phyloP scores from a whole-genome alignment of 164 flowering plant genomes.

The Tetrastigma voinierianum region DNA sequence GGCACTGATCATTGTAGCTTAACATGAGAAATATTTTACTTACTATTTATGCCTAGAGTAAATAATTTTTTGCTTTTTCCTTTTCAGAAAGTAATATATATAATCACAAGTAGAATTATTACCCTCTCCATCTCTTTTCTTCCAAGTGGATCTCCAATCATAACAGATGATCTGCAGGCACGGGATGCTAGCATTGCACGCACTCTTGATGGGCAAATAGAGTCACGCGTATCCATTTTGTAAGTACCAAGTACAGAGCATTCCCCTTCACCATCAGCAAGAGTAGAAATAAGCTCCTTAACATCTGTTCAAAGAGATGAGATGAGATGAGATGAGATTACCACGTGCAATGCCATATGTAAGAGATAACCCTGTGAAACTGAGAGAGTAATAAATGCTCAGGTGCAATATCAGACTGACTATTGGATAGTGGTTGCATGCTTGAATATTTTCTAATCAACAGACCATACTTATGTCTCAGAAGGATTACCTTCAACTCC shows the following conservation, averaged over 20 bases:
- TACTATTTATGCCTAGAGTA: neutral
- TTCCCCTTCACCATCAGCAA: constrained; percentile 85
- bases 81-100: neutral
- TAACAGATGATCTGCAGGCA: constrained; percentile 90
- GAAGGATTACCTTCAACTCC: constrained; percentile 78
- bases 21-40: neutral
- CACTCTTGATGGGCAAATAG: constrained; percentile 91
- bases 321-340: no score
- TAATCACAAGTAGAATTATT: neutral
- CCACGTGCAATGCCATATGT: neutral
- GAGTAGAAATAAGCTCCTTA: constrained; percentile 87
- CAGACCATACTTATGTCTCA: neutral
- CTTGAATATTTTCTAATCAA: neutral
- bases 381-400: neutral
- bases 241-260: constrained; percentile 75
- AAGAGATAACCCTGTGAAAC: neutral
- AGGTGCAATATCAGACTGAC: neutral
- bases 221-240: constrained; percentile 67
- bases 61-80: no score
- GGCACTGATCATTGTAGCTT: no score
- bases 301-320: constrained; percentile 54
- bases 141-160: constrained; percentile 89
- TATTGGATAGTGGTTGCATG: neutral
- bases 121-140: constrained; percentile 93
- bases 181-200: constrained; percentile 98